These are phyloP conservation scores for Pholiota conissans DNA, from an alignment of 768 basidiomycete genomes.

Conservation along the genomic window DNA sequence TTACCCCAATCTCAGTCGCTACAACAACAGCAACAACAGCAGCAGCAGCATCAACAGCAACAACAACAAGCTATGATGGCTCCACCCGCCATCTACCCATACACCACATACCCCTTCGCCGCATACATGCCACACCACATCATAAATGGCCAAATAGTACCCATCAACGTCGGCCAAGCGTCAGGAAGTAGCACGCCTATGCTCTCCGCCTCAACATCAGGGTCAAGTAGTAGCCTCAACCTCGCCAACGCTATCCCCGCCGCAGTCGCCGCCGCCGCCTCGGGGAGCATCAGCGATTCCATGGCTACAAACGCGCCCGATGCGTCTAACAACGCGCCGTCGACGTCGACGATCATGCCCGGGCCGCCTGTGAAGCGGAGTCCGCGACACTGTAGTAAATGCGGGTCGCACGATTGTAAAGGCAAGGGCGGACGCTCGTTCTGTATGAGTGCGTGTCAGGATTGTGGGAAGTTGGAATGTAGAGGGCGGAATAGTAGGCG, in stretches of 20 bases:
- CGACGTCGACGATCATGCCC: constrained; percentile 1
- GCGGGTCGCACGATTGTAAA: constrained; percentile 79
- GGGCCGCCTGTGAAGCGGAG: constrained; percentile 54
- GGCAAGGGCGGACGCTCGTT: constrained; percentile 79
- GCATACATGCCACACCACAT: constrained; percentile 25
- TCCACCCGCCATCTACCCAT: constrained; percentile 22
- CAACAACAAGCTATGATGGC: background rate
- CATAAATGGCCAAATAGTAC: constrained; percentile 23
- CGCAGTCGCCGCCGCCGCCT: background rate
- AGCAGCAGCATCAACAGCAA: too few relatives aligned
- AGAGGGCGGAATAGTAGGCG: constrained; percentile 75
- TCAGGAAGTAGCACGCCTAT: constrained; percentile 9
- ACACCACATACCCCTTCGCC: constrained; percentile 26
- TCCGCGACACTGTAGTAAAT: constrained; percentile 79
- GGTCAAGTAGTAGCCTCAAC: background rate
- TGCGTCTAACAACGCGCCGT: background rate
- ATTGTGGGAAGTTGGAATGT: constrained; percentile 81
- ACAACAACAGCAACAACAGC: too few relatives aligned
- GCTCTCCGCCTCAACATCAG: background rate
- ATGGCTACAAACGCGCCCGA: background rate
- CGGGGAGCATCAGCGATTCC: background rate
- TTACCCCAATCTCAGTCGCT: background rate
- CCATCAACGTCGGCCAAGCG: too few relatives aligned
- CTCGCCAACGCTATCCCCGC: background rate
- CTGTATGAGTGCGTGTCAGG: constrained; percentile 74